A percentile compares a stretch with the other conserved stretches of the same genome.
Conservation (phyloP, 345 rosid species). For the Syzygium grande region DNA sequence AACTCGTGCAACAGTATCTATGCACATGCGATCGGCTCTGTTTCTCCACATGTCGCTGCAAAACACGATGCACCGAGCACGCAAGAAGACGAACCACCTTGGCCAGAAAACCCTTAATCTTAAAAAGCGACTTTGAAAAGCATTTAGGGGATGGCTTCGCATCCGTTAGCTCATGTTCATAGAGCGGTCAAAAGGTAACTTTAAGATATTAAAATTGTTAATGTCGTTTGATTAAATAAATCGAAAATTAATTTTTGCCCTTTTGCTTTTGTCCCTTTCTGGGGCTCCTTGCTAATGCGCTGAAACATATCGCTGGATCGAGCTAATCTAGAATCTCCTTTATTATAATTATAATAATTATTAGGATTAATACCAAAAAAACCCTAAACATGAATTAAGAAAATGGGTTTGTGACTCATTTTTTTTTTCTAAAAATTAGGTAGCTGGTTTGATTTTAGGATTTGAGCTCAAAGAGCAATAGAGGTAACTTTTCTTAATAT, state of each 20-base stretch:
- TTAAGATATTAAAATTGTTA: neutral
- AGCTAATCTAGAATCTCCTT: neutral
- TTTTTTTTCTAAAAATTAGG: too few species aligned
- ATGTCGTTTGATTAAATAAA: neutral
- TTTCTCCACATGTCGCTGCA: too few species aligned
- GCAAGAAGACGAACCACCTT: neutral
- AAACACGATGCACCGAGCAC: neutral
- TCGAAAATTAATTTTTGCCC: neutral
- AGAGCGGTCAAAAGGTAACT: neutral
- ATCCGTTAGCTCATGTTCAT: neutral
- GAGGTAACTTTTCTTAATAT: too few species aligned
- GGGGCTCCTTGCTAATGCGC: neutral
- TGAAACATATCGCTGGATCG: neutral
- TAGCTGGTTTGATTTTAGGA: too few species aligned
- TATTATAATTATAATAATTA: too few species aligned
- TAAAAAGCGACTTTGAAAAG: neutral
- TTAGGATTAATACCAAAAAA: too few species aligned
- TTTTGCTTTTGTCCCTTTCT: neutral
- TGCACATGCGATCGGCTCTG: neutral
- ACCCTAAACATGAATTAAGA: too few species aligned
- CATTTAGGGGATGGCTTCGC: neutral
- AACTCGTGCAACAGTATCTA: neutral
- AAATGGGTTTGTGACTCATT: too few species aligned
- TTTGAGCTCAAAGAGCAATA: too few species aligned
- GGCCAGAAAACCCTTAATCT: neutral